Evolutionary conservation across 768 basidiomycete species (phyloP).

Genomic region (Kwoniella shandongensis): DNA sequence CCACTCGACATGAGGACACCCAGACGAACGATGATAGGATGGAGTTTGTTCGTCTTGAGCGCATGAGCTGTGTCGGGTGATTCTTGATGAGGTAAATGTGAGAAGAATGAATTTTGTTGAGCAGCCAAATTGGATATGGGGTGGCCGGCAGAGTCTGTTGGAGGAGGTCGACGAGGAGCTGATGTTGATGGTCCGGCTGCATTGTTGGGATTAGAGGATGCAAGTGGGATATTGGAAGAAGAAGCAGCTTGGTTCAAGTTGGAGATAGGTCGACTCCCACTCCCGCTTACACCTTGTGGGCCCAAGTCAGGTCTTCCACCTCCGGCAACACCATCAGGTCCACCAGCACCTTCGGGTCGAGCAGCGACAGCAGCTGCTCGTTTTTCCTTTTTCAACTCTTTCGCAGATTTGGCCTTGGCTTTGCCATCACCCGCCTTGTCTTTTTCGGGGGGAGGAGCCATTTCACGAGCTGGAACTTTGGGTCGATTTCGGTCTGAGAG

Average conservation of each 20-base stretch:
- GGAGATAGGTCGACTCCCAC: conserved; percentile 2
- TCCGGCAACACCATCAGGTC: conserved; percentile 5
- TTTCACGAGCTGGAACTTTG: too few relatives aligned
- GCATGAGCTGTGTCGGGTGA: conserved; percentile 33
- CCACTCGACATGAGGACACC: conserved; percentile 90
- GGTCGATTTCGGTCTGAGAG: too few relatives aligned
- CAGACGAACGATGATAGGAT: conserved; percentile 80
- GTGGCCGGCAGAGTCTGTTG: conserved; percentile 11
- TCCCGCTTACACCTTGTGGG: not conserved
- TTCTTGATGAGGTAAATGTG: conserved; percentile 45
- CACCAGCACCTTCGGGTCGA: conserved; percentile 20
- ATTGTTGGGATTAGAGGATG: too few relatives aligned
- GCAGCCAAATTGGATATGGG: conserved; percentile 13
- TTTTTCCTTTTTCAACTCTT: conserved; percentile 52
- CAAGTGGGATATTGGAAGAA: conserved; percentile 1
- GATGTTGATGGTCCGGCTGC: conserved; percentile 6
- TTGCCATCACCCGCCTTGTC: not conserved
- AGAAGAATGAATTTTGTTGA: conserved; percentile 43
- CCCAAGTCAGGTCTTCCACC: not conserved
- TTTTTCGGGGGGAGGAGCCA: too few relatives aligned
- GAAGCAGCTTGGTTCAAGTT: not conserved
- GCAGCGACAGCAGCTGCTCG: conserved; percentile 50
- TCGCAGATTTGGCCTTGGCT: conserved; percentile 33
- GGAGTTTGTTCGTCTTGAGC: conserved; percentile 58
- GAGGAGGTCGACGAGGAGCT: conserved; percentile 6